Evolutionary conservation across 495 filamentous ascomycete genomes (phyloP), one percentile per base, ranked within the genome.

Genomic region (Aeminium ludgeri): DNA sequence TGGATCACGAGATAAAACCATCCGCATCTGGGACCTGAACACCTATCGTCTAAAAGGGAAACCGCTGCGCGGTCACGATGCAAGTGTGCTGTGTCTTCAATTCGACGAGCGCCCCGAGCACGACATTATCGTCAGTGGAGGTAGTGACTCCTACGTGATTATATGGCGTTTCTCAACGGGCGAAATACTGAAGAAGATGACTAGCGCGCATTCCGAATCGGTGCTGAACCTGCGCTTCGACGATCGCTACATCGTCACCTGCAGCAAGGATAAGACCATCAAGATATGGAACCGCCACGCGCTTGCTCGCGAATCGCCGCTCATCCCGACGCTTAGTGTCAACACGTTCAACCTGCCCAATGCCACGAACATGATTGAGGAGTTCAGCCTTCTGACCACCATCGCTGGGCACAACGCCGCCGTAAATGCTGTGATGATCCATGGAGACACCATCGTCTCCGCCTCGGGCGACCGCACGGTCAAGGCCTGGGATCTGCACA

Each of bases 221-320:
- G 84, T 99, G 1, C 62, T 99, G n/a, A 96, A 96, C 54, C 75
- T 99, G 36, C 74, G 80, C 48, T 99, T 96, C 55, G 85, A 94
- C 50, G 73, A 83, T 45, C 73, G 81, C 5, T 91, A 84, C 48
- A 67, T 99, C 16, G 82, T 96, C 6, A 99, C 89, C 1, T 95
- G 89, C 57, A 94, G 86, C 38, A 99, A 96, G 54, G 89, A 99
- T 58, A 86, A 86, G 52, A 76, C 80, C 0, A 89, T 99, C 61
- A 95, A 93, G 52, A 72, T 96, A 10, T 99, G 91, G 75, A 94
- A 82, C 53, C 80, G 91, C 0, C 67, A 61, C 30, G 67, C 76
- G 27, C 64, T 97, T 11, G 13, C 62, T 67, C 20, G 69, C 75
- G 19, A 74, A 70, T 11, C 74, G 85, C 30, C 45, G 10, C 38